Percentiles rank a stretch among this genome's conserved stretches.
phyloP scores from a whole-genome alignment of 495 filamentous ascomycete species.

The Penicilliopsis zonata region DNA sequence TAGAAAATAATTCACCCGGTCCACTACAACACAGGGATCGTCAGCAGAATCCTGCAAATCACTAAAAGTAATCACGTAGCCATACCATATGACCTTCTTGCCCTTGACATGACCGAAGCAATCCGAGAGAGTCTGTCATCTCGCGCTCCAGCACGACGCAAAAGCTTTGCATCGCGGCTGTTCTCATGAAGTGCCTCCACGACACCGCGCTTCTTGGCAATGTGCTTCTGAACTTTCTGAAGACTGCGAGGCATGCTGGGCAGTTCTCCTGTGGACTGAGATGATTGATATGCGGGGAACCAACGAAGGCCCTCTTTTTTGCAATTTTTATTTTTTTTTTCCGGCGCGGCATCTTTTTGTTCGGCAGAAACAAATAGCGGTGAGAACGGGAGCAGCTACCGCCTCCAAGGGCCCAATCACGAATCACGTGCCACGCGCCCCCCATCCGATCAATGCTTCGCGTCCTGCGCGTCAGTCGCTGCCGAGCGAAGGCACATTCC shows the following conservation, averaged over 20 bases:
- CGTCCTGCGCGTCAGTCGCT: slow-evolving; percentile 1
- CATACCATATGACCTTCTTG: slow-evolving; percentile 56
- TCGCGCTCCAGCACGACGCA: slow-evolving; percentile 61
- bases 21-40: slow-evolving; percentile 34
- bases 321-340: slow-evolving; percentile 5
- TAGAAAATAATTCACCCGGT: slow-evolving; percentile 62
- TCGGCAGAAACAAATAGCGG: slow-evolving; percentile 15
- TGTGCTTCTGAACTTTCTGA: slow-evolving; percentile 71
- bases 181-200: slow-evolving; percentile 66
- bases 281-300: background rate
- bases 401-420: slow-evolving; percentile 10
- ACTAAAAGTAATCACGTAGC: slow-evolving; percentile 1
- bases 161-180: slow-evolving; percentile 63
- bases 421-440: background rate
- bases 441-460: background rate
- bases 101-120: slow-evolving; percentile 46
- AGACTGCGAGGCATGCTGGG: slow-evolving; percentile 60
- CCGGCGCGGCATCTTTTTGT: slow-evolving; percentile 6
- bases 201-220: slow-evolving; percentile 59
- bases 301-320: background rate
- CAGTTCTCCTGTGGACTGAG: slow-evolving; percentile 1
- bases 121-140: slow-evolving; percentile 66
- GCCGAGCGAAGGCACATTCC: no score
- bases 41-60: background rate
- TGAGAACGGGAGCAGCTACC: slow-evolving; percentile 2